Base-by-base conservation (phyloP, 1,284 basidiomycete species). In the Chondrostereum purpureum region DNA sequence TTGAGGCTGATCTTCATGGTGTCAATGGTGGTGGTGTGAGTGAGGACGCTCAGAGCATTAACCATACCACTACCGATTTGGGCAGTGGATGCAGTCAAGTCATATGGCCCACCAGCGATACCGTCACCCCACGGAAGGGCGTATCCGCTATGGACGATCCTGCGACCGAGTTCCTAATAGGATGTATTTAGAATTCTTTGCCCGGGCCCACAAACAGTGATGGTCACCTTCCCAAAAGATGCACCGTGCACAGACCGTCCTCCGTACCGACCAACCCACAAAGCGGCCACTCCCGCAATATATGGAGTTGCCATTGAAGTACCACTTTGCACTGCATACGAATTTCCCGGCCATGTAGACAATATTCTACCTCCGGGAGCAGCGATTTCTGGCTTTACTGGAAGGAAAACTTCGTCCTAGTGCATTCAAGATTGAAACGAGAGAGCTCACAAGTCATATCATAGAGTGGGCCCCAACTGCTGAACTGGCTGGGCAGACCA, bases 261-360 rank as follows among this genome's bases (percentile, higher is more conserved):
- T 8, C 27, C 27, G n/a, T 31, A n/a, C 27, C 8, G 8, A 8
- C 27, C 27, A 31, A 31, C 39, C 13, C 18, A 39, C 17, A 39
- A 5, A 12, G 37, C 37, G 18, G 37, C 37, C 14, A 39, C 37
- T 3, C 37, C 37, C 13, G 37, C 37, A 18, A 39, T 39, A 21
- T 39, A 39, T 3, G 37, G 37, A n/a, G 37, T 39, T n/a, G 37
- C 37, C 37, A 39, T 39, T 13, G 37, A 39, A n/a, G 37, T 39
- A 13, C 37, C 37, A 19, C 37, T 39, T 21, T 18, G 20, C 5
- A 39, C 20, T n/a, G 37, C 37, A 21, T 39, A 39, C n/a, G n/a
- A n/a, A 11, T 18, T 18, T 18, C 20, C 37, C 13, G 20, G 16
- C 5, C 19, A 39, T 5, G 37, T 39, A 13, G 37, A 39, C 14